These are phyloP conservation scores for Kluyveromyces starmeri DNA, from an alignment of 805 yeast genomes.

Conservation along the genomic window DNA sequence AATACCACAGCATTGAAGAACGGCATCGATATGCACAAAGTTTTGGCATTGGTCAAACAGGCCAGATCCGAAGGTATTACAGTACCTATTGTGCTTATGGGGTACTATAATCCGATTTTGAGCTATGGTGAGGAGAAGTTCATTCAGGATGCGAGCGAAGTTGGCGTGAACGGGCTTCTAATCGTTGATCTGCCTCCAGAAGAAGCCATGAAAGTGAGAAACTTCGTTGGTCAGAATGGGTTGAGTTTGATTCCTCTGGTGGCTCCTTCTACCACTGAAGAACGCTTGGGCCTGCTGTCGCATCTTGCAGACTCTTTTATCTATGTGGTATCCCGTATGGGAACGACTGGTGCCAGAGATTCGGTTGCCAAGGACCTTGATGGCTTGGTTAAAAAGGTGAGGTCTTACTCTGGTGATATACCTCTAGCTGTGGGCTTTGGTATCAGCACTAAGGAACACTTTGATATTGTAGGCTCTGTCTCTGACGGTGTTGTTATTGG, in stretches of 20 bases:
- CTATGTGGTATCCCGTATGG: slow-evolving; percentile 96
- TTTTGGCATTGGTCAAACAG: slow-evolving; percentile 59
- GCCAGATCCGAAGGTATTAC: slow-evolving; percentile 82
- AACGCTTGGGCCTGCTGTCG: slow-evolving; percentile 67
- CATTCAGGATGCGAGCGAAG: slow-evolving; percentile 66
- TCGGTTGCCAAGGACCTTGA: slow-evolving; percentile 56
- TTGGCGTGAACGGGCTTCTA: slow-evolving; percentile 93
- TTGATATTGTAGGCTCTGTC: slow-evolving; percentile 59
- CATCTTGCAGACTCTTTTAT: slow-evolving; percentile 90
- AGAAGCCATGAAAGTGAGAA: slow-evolving; percentile 85
- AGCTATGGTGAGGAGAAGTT: slow-evolving; percentile 82
- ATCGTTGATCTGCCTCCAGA: slow-evolving; percentile 97
- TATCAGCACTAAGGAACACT: slow-evolving; percentile 89
- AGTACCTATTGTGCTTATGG: slow-evolving; percentile 90
- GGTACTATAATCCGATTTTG: slow-evolving; percentile 91
- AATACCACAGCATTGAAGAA: slow-evolving; percentile 75
- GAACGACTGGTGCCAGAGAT: slow-evolving; percentile 82
- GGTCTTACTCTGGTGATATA: slow-evolving; percentile 62
- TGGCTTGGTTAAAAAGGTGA: slow-evolving; percentile 63
- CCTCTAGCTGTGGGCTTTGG: slow-evolving; percentile 97
- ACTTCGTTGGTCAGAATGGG: slow-evolving; percentile 55
- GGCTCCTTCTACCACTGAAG: slow-evolving; percentile 94
- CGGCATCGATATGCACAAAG: slow-evolving; percentile 62
- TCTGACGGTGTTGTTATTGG: slow-evolving; percentile 98
- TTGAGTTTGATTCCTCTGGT: slow-evolving; percentile 86